Conservation (phyloP, 176 grass and related monocot species). For the Saccharum officinarum region DNA sequence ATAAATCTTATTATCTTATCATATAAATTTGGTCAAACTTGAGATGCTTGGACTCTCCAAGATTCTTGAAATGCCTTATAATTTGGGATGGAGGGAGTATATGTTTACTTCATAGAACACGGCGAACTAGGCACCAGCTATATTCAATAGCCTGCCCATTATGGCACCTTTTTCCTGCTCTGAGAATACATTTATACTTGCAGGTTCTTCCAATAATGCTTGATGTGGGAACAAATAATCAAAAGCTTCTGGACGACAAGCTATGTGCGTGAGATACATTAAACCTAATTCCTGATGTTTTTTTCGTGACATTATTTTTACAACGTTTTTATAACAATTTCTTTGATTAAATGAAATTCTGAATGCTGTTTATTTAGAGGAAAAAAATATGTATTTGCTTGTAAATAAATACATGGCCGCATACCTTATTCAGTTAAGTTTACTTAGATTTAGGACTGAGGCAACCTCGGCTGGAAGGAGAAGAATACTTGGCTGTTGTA, state of each 20-base stretch:
- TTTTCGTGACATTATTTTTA: neutral
- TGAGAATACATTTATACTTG: neutral
- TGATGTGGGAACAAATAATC: conserved; percentile 92
- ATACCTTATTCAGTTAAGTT: conserved; percentile 33
- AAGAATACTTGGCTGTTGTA: conserved; percentile 85
- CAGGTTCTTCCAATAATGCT: conserved; percentile 98
- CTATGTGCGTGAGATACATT: conserved; percentile 83
- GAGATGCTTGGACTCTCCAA: too few species aligned
- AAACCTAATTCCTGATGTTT: conserved; percentile 19
- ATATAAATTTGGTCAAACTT: too few species aligned
- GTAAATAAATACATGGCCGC: neutral
- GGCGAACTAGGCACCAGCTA: neutral
- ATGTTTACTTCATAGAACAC: neutral
- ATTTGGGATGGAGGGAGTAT: too few species aligned
- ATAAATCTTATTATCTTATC: too few species aligned
- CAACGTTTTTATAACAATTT: neutral
- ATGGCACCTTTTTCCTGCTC: neutral
- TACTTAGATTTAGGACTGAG: conserved; percentile 92
- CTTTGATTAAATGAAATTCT: conserved; percentile 7
- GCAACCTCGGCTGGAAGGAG: conserved; percentile 92
- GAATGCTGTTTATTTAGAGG: conserved; percentile 11
- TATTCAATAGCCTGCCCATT: neutral
- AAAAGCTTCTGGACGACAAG: conserved; percentile 88
- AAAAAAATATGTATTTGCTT: neutral
- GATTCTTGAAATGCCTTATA: too few species aligned